These are phyloP conservation scores for Setaria viridis DNA, from an alignment of 202 grass and related monocot species.

Conservation along the genomic window DNA sequence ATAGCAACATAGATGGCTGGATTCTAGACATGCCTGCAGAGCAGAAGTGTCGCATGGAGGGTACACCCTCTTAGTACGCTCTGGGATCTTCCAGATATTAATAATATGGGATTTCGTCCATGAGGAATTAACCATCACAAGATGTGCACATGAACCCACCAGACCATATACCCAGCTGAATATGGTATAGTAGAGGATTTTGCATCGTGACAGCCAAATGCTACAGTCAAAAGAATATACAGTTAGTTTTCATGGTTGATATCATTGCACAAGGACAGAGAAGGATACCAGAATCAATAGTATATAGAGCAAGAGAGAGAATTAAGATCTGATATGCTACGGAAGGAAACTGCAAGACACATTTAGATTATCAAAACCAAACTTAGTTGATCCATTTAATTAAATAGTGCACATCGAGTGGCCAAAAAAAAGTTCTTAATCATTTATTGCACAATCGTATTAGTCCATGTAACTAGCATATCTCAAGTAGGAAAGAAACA, in stretches of 20 bases:
- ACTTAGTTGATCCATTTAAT: not conserved
- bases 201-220: conserved; percentile 78
- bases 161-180: conserved; percentile 94
- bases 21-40: conserved; percentile 65
- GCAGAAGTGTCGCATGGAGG: conserved; percentile 91
- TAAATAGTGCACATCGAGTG: not conserved
- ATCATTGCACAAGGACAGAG: not conserved
- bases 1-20: conserved; percentile 1
- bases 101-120: conserved; percentile 92
- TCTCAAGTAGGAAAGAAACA: conserved; percentile 2
- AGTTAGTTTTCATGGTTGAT: conserved; percentile 31
- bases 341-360: not conserved
- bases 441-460: not conserved
- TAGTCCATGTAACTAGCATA: conserved; percentile 9
- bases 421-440: not conserved
- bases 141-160: conserved; percentile 86
- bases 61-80: conserved; percentile 78
- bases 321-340: not conserved
- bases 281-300: not conserved
- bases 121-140: conserved; percentile 97
- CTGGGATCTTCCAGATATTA: conserved; percentile 84
- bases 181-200: conserved; percentile 85
- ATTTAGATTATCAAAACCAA: not conserved
- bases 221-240: conserved; percentile 48
- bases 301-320: not conserved